Conservation (phyloP, 257 asterid genomes). For the Nicotiana paniculata region DNA sequence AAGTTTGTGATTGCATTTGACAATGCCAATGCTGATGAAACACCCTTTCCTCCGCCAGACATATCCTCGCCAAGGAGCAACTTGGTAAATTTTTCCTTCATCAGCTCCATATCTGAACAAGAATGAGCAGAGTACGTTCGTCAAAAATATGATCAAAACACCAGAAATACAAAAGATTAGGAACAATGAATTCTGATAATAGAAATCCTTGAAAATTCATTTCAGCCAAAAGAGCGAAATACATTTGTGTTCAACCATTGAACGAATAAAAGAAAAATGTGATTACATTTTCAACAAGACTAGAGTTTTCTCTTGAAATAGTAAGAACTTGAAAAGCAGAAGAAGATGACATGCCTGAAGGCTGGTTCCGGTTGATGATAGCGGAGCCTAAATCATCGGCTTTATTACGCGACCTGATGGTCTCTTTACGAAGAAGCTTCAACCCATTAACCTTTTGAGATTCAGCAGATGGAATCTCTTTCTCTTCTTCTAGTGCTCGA, state of each 20-base stretch:
- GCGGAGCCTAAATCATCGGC: constrained; percentile 11
- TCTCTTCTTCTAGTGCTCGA: constrained; percentile 42
- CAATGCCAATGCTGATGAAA: constrained; percentile 84
- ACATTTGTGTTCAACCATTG: neutral
- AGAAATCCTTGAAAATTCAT: neutral
- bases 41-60: constrained; percentile 99
- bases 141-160: neutral
- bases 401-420: constrained; percentile 14
- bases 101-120: constrained; percentile 48
- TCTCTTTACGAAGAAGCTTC: constrained; percentile 1
- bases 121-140: neutral
- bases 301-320: neutral
- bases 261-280: neutral
- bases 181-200: neutral
- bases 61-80: constrained; percentile 91
- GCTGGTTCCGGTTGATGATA: constrained; percentile 9
- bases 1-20: constrained; percentile 91
- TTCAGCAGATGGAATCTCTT: constrained; percentile 15
- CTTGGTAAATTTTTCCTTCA: constrained; percentile 90
- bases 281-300: neutral
- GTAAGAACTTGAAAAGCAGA: neutral
- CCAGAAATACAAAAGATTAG: neutral
- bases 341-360: constrained; percentile 25
- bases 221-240: neutral
- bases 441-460: neutral